Evolutionary conservation across 768 basidiomycete species (phyloP), one percentile per base, ranked within the genome.

Genomic region (Lepiota venenata): DNA sequence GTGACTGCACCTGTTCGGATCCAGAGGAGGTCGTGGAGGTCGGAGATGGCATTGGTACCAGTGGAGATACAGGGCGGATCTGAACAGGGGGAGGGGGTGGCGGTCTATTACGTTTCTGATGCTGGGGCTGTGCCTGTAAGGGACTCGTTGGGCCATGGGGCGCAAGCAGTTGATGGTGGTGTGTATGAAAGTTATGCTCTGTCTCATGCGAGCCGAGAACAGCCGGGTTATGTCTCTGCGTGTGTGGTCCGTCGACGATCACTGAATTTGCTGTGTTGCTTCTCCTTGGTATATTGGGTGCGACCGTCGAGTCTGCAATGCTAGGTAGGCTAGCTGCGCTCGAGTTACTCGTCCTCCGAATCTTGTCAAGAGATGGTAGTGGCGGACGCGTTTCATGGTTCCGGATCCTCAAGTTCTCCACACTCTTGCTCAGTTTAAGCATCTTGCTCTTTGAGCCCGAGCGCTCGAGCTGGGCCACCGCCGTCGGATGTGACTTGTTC

Each of bases 401-500:
- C 27, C 61, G 60, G 4, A 55, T 63, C 50, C 76, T 75, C 18
- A 88, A 52, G 57, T 82, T 74, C 64, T 90, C 87, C 29, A 78
- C 81, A 60, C 88, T 91, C 59, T 81, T 82, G 66, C 82, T 85
- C 29, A 78, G 66, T 65, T 88, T 89, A 52, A 85, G 56, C 47
- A 59, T 66, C 61, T 61, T 61, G 20, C 61, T 69, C 56, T 75
- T 82, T 39, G 53, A 59, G 44, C 74, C 78, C 14, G 74, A 71
- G 22, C 63, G 64, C 25, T 71, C 64, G 4, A 72, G 66, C 29
- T 68, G 66, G 42, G 74, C 67, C n/a, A 69, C 59, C 20, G 69
- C 64, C 2, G 71, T 63, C 53, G 61, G 59, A 10, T 67, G 61
- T 49, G 64, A 63, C 44, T 57, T 64, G 56, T 54, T 64, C 40